phyloP scores from a whole-genome alignment of 2,329 filamentous ascomycete species.

The Ophiostoma sp. region DNA sequence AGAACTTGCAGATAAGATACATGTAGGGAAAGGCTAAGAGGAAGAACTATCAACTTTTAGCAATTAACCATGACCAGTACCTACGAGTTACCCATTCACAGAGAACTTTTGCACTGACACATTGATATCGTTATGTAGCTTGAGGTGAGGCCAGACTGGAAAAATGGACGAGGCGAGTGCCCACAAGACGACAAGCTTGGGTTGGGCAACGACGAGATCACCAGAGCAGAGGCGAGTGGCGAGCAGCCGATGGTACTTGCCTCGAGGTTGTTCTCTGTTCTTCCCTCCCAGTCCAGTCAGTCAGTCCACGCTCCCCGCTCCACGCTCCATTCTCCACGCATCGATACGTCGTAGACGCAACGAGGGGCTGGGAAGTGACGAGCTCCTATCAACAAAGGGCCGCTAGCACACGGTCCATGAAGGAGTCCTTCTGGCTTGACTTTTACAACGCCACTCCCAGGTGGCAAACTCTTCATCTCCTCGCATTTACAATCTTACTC shows the following conservation, averaged over 20 bases:
- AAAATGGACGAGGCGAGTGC: conserved; percentile 2
- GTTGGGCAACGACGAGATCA: not conserved
- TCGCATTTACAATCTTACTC: not conserved
- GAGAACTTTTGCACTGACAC: not conserved
- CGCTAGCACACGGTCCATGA: not conserved
- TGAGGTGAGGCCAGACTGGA: not conserved
- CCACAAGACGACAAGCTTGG: not conserved
- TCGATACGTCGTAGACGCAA: conserved; percentile 12
- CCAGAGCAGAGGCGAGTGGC: not conserved
- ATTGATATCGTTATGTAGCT: not conserved
- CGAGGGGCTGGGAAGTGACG: not conserved
- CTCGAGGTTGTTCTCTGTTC: not conserved
- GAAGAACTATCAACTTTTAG: not conserved
- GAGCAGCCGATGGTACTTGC: not conserved
- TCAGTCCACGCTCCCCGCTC: not conserved
- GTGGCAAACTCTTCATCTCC: not conserved
- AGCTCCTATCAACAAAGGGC: not conserved
- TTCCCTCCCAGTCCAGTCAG: not conserved
- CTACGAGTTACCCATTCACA: not conserved
- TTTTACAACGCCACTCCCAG: not conserved
- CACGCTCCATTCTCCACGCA: not conserved
- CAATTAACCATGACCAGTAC: not conserved
- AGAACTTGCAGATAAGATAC: not conserved
- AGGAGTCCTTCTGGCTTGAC: not conserved
- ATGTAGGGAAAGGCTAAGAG: not conserved